Evolutionary conservation across 2,329 filamentous ascomycete species (phyloP).

Genomic region (Huntiella abstrusa): DNA sequence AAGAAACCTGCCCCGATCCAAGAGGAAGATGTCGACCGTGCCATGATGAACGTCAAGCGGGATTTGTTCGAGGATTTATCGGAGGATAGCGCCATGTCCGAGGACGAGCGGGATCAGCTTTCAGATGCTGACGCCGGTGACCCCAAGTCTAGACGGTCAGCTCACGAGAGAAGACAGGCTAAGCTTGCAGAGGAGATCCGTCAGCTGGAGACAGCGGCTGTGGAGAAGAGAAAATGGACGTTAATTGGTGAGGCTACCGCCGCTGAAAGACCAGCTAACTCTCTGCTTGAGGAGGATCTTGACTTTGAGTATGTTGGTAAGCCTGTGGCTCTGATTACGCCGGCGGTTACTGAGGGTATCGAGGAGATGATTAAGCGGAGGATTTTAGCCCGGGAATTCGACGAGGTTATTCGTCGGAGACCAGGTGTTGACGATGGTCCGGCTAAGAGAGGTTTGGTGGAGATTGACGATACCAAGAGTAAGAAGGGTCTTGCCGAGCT

Average conservation of each 20-base stretch:
- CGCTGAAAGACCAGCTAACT: slow-evolving; percentile 69
- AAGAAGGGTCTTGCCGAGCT: slow-evolving; percentile 75
- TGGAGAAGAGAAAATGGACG: slow-evolving; percentile 82
- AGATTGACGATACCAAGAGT: slow-evolving; percentile 75
- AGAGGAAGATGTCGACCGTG: slow-evolving; percentile 54
- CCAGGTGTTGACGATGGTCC: slow-evolving; percentile 48
- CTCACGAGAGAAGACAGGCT: slow-evolving; percentile 72
- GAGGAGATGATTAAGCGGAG: slow-evolving; percentile 88
- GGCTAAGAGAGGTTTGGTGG: slow-evolving; percentile 50
- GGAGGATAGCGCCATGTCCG: slow-evolving; percentile 47
- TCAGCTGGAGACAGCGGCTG: slow-evolving; percentile 69
- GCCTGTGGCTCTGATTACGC: slow-evolving; percentile 82
- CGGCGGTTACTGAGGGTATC: slow-evolving; percentile 76
- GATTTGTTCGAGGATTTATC: slow-evolving; percentile 74
- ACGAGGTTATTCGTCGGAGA: slow-evolving; percentile 69
- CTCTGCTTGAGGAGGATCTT: slow-evolving; percentile 79
- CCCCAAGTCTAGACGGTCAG: slow-evolving; percentile 55
- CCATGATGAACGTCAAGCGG: slow-evolving; percentile 71
- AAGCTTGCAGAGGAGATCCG: slow-evolving; percentile 81
- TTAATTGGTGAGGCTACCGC: slow-evolving; percentile 75
- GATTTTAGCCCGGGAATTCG: slow-evolving; percentile 77
- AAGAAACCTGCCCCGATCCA: slow-evolving; percentile 24
- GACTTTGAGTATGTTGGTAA: slow-evolving; percentile 94
- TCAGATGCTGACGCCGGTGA: slow-evolving; percentile 50
- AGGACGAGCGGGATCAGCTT: slow-evolving; percentile 31